Evolutionary conservation across 371 early-diverging fungal species (phyloP).

Genomic region (Saksenaea vasiformis): DNA sequence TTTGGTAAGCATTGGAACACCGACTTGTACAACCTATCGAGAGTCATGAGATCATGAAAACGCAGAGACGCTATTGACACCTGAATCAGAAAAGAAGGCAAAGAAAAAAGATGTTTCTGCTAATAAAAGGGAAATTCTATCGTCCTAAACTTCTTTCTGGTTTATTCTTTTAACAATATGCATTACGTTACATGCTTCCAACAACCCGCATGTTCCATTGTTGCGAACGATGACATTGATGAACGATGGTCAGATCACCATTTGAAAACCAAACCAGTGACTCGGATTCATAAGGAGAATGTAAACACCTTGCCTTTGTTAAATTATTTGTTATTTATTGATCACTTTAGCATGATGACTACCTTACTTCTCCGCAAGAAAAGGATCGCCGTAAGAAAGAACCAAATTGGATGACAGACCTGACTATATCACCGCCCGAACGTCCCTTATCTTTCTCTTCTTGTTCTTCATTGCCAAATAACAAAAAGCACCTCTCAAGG

Average conservation of each 20-base stretch:
- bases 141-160: neutral
- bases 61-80: neutral
- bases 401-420: neutral
- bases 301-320: neutral
- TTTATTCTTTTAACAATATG: neutral
- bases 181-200: neutral
- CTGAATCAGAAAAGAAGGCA: neutral
- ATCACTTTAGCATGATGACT: neutral
- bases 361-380: neutral
- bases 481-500: neutral
- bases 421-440: neutral
- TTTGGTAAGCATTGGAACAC: neutral
- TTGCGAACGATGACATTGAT: neutral
- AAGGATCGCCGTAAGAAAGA: neutral
- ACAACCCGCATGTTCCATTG: neutral
- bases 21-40: neutral
- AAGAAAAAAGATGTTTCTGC: neutral
- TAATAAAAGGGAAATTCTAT: neutral
- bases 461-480: neutral
- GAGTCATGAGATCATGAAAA: neutral
- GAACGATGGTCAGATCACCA: neutral
- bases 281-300: neutral
- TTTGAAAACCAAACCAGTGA: neutral
- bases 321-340: neutral
- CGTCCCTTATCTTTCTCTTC: neutral